Evolutionary conservation across 345 rosid species (phyloP), one percentile per base, ranked within the genome.

Genomic region (Rhizophora mangle): DNA sequence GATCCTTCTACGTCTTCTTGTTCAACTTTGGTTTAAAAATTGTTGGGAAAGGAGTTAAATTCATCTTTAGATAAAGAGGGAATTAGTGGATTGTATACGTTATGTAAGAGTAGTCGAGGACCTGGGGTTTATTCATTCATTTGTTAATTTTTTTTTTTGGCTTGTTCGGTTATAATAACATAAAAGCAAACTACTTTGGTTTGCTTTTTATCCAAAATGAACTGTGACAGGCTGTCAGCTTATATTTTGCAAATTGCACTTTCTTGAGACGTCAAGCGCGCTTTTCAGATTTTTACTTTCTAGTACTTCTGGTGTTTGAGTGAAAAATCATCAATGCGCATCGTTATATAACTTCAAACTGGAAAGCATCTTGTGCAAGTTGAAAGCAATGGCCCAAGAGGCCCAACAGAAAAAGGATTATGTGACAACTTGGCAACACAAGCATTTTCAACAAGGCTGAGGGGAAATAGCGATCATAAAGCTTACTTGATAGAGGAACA

Each of bases 11-110:
- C 65, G 4, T 46, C 61, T 10, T 1, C 65, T 27, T 69, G 78
- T 65, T 64, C 74, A 2, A 59, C 74, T 51, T 39, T 69, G 47
- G 39, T 69, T 54, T 75, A 26, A 72, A n/a, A 31, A n/a, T 31
- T 27, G 60, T 21, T 56, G 26, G 60, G 30, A 3, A 4, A 6
- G 24, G 29, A 56, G 24, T 27, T 27, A 22, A 11, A 56, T 2
- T 8, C 29, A 3, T 22, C 30, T 24, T 56, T 21, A 56, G 29
- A 21, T 21, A 24, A 56, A 11, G 0, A 22, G 29, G 30, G 22
- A 27, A 56, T 56, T 24, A 56, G 60, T 22, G 16, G 18, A 3
- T 43, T 22, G 30, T 56, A 22, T 10, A 10, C 6, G 60, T 15
- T 8, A 8, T 27, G 29, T 10, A 24, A 56, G 5, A 15, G 18